phyloP scores from a whole-genome alignment of 208 protist species.

The Leishmania amazonensis region DNA sequence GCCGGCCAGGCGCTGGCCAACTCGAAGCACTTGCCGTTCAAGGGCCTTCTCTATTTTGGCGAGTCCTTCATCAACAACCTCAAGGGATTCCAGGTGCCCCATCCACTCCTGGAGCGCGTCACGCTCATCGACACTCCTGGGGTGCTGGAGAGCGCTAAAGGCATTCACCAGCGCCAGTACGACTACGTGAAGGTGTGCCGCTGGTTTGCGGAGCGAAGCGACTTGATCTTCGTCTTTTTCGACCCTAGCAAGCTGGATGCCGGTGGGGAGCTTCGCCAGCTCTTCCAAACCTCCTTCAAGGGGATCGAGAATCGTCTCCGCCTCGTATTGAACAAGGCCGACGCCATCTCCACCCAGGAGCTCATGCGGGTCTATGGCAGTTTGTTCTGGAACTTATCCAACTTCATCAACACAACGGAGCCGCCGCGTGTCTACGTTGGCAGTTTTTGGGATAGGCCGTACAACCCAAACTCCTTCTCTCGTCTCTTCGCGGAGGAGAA shows the following conservation, averaged over 20 bases:
- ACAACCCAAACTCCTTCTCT: constrained; percentile 60
- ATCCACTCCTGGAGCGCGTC: constrained; percentile 84
- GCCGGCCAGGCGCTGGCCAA: constrained; percentile 86
- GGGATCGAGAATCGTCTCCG: constrained; percentile 93
- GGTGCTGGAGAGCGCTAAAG: constrained; percentile 69
- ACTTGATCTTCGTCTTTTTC: constrained; percentile 84
- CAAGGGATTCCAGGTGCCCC: constrained; percentile 71
- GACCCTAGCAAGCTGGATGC: constrained; percentile 79
- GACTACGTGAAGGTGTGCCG: constrained; percentile 73
- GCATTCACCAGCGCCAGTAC: constrained; percentile 61
- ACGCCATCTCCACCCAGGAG: constrained; percentile 91
- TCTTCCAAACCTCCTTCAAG: constrained; percentile 64
- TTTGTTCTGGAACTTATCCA: constrained; percentile 96
- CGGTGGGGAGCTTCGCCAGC: constrained; percentile 62
- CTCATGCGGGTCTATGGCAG: constrained; percentile 96
- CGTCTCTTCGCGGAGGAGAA: constrained; percentile 83
- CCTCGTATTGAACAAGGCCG: constrained; percentile 97
- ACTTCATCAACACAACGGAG: constrained; percentile 93
- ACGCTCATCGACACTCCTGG: constrained; percentile 82
- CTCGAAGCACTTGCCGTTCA: constrained; percentile 90
- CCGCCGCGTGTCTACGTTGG: constrained; percentile 95
- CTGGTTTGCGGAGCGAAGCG: constrained; percentile 81
- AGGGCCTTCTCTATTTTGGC: constrained; percentile 82
- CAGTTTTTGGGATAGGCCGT: constrained; percentile 95
- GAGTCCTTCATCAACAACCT: constrained; percentile 89